Evolutionary conservation across 2,329 filamentous ascomycete species (phyloP).

Genomic region (Paraphaeosphaeria sporulosa): DNA sequence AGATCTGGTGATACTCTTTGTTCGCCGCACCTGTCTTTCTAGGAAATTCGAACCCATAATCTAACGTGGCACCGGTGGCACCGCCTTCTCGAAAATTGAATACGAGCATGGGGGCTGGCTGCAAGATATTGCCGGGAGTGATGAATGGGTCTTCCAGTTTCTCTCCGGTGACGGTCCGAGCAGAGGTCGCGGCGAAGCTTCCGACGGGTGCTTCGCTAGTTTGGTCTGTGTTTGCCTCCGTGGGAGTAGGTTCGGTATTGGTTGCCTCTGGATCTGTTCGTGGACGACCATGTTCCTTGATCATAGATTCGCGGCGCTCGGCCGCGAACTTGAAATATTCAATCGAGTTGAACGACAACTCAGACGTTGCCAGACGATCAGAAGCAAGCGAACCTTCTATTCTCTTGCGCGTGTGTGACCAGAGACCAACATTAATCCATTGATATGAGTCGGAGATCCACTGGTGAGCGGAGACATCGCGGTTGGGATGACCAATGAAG

Average conservation of each 20-base stretch:
- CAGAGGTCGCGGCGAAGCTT: not conserved
- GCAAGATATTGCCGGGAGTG: conserved; percentile 11
- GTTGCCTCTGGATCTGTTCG: conserved; percentile 12
- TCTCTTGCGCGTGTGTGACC: conserved; percentile 50
- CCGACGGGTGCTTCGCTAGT: conserved; percentile 2
- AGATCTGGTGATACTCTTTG: conserved; percentile 13
- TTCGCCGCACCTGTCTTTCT: conserved; percentile 2
- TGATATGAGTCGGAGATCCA: conserved; percentile 51
- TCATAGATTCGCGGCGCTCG: conserved; percentile 43
- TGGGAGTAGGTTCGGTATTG: conserved; percentile 8
- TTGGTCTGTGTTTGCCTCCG: conserved; percentile 13
- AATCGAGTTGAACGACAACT: conserved; percentile 47
- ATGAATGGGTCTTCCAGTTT: conserved; percentile 41
- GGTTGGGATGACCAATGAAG: conserved; percentile 57
- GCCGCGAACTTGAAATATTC: conserved; percentile 54
- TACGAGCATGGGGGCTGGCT: conserved; percentile 1
- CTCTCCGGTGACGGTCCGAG: conserved; percentile 21
- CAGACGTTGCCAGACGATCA: conserved; percentile 49
- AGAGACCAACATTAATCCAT: conserved; percentile 57
- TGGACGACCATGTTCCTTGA: conserved; percentile 21
- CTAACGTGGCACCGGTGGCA: conserved; percentile 24
- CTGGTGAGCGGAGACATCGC: conserved; percentile 57
- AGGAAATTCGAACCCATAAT: conserved; percentile 39
- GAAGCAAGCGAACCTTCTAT: conserved; percentile 55
- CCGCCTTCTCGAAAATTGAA: conserved; percentile 3